phyloP scores from a whole-genome alignment of 2,329 filamentous ascomycete species.

The Ophiostoma sp. region DNA sequence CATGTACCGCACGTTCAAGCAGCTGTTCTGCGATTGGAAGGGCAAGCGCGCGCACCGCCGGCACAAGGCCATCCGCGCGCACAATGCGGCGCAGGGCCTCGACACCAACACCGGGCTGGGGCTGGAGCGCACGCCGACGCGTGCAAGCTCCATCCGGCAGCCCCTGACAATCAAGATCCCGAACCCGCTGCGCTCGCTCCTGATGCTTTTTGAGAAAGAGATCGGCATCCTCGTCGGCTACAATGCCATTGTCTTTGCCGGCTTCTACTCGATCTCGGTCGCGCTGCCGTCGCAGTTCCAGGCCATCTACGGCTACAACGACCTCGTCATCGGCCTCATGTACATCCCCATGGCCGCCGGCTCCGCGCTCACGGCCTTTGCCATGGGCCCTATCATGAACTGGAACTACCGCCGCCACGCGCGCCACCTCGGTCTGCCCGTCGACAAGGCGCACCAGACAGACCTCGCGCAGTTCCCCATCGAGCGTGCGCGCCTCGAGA shows the following conservation, averaged over 20 bases:
- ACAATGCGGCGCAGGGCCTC: background rate
- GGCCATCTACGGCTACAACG: constrained; percentile 51
- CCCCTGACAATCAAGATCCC: constrained; percentile 26
- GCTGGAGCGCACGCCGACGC: background rate
- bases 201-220: constrained; percentile 77
- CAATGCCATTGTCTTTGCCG: constrained; percentile 44
- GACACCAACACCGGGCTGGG: background rate
- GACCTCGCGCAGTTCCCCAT: constrained; percentile 47
- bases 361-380: constrained; percentile 43
- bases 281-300: constrained; percentile 42
- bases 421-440: constrained; percentile 44
- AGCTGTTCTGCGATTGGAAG: constrained; percentile 21
- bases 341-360: constrained; percentile 49
- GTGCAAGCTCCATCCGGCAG: constrained; percentile 15
- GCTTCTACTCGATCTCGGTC: constrained; percentile 46
- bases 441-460: constrained; percentile 49
- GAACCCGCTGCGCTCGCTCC: constrained; percentile 80
- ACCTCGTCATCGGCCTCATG: constrained; percentile 50
- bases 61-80: constrained; percentile 13
- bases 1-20: constrained; percentile 24
- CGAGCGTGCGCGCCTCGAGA: constrained; percentile 46
- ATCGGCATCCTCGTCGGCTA: constrained; percentile 50
- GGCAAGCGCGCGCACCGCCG: background rate
- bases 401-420: constrained; percentile 63
- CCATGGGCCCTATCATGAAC: constrained; percentile 55